Evolutionary conservation across 257 asterid genomes (phyloP).

Genomic region (Schizonepeta tenuifolia): DNA sequence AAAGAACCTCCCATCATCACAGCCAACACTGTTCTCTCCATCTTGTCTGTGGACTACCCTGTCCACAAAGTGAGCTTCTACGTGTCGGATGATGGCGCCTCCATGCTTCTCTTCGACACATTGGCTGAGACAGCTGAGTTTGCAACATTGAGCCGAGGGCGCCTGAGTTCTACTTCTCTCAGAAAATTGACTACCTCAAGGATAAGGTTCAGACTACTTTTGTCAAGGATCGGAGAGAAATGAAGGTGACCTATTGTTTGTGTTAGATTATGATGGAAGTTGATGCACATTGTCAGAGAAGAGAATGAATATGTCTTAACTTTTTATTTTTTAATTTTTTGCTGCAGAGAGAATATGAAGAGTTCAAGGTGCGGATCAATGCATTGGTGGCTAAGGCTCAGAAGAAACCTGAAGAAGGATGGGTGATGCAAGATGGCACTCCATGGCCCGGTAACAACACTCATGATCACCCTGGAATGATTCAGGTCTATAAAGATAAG

Average conservation of each 20-base stretch:
- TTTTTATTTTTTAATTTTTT: too few species aligned
- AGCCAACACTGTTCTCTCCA: constrained; percentile 75
- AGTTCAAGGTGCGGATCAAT: constrained; percentile 35
- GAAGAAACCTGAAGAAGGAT: constrained; percentile 41
- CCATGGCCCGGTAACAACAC: constrained; percentile 91
- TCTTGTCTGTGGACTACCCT: constrained; percentile 74
- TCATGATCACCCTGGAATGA: constrained; percentile 87
- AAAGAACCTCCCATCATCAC: constrained; percentile 86
- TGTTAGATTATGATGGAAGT: too few species aligned
- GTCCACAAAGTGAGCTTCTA: constrained; percentile 82
- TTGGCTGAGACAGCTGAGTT: constrained; percentile 75
- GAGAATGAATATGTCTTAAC: too few species aligned
- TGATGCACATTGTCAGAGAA: too few species aligned
- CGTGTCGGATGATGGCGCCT: constrained; percentile 84
- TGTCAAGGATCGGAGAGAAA: constrained; percentile 86
- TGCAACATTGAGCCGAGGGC: constrained; percentile 77
- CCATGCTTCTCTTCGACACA: constrained; percentile 80
- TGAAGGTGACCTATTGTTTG: constrained; percentile 51
- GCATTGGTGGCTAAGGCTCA: constrained; percentile 36
- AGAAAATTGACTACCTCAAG: constrained; percentile 77
- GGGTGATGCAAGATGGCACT: constrained; percentile 79
- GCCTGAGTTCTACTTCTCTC: constrained; percentile 71
- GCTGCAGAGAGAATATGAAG: constrained; percentile 37
- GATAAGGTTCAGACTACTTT: constrained; percentile 78
- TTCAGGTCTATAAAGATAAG: constrained; percentile 49